A percentile compares a stretch with the other conserved stretches of the same genome.
Evolutionary conservation across 306 rosid genomes (phyloP).

Genomic region (Glycine latifolia): DNA sequence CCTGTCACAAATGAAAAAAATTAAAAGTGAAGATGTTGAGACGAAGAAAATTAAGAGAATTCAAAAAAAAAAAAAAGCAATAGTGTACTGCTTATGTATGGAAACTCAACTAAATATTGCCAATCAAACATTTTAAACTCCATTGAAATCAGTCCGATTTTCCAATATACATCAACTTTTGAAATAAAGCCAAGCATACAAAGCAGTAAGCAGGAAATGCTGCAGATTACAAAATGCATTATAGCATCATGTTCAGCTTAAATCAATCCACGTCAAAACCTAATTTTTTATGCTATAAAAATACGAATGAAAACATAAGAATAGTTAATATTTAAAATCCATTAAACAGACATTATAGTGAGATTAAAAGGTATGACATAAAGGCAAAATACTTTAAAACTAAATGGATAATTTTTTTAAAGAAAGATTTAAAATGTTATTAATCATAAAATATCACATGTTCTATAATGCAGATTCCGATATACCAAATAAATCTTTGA

Average conservation of each 20-base stretch:
- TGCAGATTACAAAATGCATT: conserved; percentile 26
- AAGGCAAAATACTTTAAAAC: neutral
- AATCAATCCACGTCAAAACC: conserved; percentile 26
- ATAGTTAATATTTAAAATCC: conserved; percentile 4
- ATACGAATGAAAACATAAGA: conserved; percentile 4
- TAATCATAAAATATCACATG: conserved; percentile 37
- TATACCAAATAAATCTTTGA: neutral
- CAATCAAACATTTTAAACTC: conserved; percentile 15
- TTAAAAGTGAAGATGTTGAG: conserved; percentile 12
- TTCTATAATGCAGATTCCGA: conserved; percentile 12
- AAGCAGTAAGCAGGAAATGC: conserved; percentile 24
- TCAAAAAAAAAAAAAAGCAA: neutral
- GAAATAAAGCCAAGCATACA: conserved; percentile 25
- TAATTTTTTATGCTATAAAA: conserved; percentile 19
- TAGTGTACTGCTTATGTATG: neutral
- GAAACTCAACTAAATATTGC: neutral
- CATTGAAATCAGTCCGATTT: neutral
- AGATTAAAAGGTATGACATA: conserved; percentile 16
- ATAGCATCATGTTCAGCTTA: conserved; percentile 21
- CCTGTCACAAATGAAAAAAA: conserved; percentile 48
- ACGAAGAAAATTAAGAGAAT: neutral
- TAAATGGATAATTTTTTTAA: neutral
- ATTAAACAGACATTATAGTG: neutral
- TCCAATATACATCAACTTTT: conserved; percentile 6
- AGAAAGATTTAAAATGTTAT: neutral